Evolutionary conservation across 2,329 filamentous ascomycete genomes (phyloP).

Genomic region (Trichoderma simmonsii): DNA sequence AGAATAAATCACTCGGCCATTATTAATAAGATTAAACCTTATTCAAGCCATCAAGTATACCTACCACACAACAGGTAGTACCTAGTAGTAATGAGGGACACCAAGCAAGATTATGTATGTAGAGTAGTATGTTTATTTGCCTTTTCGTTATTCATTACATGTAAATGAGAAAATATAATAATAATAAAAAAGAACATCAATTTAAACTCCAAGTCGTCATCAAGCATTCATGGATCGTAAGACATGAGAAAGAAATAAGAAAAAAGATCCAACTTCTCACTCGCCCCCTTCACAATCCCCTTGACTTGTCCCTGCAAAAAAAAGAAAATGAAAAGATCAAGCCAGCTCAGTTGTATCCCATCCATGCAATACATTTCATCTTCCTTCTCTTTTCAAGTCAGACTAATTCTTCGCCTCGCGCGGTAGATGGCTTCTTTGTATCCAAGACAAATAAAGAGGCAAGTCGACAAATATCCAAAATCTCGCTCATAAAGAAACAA

Average conservation of each 20-base stretch:
- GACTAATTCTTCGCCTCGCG: neutral
- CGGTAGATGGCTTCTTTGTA: neutral
- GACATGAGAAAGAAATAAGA: conserved; percentile 8
- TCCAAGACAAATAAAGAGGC: neutral
- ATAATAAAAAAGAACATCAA: conserved; percentile 2
- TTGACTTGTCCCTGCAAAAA: neutral
- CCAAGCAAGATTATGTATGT: neutral
- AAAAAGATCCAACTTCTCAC: neutral
- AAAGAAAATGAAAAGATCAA: neutral
- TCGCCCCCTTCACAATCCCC: neutral
- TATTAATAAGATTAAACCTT: too few relatives aligned
- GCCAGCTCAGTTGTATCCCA: neutral
- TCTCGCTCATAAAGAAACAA: neutral
- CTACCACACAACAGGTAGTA: too few relatives aligned
- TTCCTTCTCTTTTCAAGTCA: neutral
- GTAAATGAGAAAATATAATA: neutral
- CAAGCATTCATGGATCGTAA: conserved; percentile 15
- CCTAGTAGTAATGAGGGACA: neutral
- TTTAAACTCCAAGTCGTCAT: conserved; percentile 17
- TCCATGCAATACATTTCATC: neutral
- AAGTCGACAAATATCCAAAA: neutral
- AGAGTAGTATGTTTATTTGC: conserved; percentile 7
- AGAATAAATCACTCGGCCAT: too few relatives aligned
- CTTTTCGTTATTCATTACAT: conserved; percentile 19
- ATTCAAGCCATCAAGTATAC: too few relatives aligned